Evolutionary conservation across 2,329 filamentous ascomycete genomes (phyloP), one percentile per base, ranked within the genome.

Genomic region (Colletotrichum tropicicola): DNA sequence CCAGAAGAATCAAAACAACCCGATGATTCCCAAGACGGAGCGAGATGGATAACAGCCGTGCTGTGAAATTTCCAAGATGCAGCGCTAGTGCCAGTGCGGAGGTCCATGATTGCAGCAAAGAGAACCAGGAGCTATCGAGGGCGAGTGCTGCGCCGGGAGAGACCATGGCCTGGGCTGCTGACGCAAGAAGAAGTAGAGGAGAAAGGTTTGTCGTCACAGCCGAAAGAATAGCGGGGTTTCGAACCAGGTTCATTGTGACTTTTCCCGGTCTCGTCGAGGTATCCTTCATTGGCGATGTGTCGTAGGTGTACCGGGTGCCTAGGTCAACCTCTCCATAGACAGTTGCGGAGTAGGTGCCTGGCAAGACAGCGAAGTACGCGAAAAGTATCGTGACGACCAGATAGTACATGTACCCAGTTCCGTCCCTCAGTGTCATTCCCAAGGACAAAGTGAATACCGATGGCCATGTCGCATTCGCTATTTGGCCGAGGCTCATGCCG

Each of bases 281-380:
- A 27, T 44, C 47, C 30, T 41, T 43, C 6, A 62, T 15, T n/a
- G 59, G 35, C 12, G 45, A 61, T 15, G 17, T 19, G 25, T 28
- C 30, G 25, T 49, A 45, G 10, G 41, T n/a, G 53, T 59, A 9
- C 69, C 66, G 4, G 30, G 17, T 53, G 54, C 10, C 65, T 56
- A 35, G 72, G 66, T 28, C 71, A 67, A 17, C 70, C 68, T 5
- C 53, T 52, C 55, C 17, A 71, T 70, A 13, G 59, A 15, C 53
- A 43, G 9, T 67, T 59, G 13, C 68, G 69, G 55, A 69, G 70
- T 57, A 0, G 70, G 68, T 2, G 66, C 3, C 65, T 0, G 75
- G 75, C 3, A 77, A 65, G 17, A 77, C 28, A 15, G 73, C 64
- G 44, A 72, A 76, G 61, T 73, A 73, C 0, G 72, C 70, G 4